phyloP scores from a whole-genome alignment of 2,329 filamentous ascomycete genomes.

The Trichoderma lentiforme region DNA sequence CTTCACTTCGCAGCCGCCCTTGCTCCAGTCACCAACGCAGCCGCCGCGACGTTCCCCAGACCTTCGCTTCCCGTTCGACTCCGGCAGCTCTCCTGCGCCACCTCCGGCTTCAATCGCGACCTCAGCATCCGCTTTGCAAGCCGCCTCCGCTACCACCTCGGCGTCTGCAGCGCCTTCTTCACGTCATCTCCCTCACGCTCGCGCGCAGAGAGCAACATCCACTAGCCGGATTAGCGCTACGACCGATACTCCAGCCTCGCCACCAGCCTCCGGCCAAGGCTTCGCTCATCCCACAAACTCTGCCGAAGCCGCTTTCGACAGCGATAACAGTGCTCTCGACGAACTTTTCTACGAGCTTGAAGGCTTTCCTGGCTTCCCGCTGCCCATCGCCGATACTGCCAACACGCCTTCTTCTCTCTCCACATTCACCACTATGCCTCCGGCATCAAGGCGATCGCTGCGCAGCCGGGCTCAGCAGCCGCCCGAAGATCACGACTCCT shows the following conservation, averaged over 20 bases:
- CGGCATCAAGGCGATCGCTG: conserved; percentile 4
- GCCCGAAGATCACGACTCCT: not conserved
- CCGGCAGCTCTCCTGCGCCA: not conserved
- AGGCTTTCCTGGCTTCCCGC: conserved; percentile 13
- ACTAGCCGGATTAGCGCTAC: not conserved
- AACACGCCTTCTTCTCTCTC: conserved; percentile 28
- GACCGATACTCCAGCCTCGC: not conserved
- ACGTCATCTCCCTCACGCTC: not conserved
- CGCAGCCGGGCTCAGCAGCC: not conserved
- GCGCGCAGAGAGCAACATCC: not conserved
- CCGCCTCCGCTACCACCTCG: not conserved
- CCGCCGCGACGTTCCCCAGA: not conserved
- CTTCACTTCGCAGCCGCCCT: not conserved
- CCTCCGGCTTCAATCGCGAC: not conserved
- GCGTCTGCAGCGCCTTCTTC: not conserved
- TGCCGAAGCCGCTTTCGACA: not conserved
- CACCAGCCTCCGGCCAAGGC: not conserved
- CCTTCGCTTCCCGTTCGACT: not conserved
- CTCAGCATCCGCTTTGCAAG: not conserved
- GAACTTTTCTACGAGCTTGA: conserved; percentile 28
- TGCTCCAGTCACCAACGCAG: not conserved
- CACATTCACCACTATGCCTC: conserved; percentile 28
- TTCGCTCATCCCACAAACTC: not conserved
- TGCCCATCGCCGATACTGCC: conserved; percentile 25
- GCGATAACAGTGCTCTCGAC: conserved; percentile 22